Evolutionary conservation across 768 basidiomycete genomes (phyloP), one percentile per base, ranked within the genome.

Genomic region (Rubroboletus pulcherrimus): DNA sequence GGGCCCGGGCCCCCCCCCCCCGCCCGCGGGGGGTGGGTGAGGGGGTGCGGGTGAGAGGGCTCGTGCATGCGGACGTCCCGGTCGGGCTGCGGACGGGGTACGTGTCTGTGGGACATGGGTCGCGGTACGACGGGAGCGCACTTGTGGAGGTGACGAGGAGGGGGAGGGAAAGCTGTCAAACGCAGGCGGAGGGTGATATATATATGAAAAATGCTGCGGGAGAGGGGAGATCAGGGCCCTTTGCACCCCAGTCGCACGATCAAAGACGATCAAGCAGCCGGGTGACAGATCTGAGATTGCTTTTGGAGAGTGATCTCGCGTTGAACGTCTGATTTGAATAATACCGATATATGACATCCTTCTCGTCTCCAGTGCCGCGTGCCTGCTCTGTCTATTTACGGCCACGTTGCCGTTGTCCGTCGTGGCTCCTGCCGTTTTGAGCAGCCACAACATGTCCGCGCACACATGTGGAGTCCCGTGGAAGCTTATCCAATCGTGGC

Each of bases 31-130:
- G 74, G 75, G 45, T 73, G 78, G n/a, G 74, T 71, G 74, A 70
- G 76, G n/a, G 71, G 66, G 62, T 77, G 79, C 31, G 76, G 66
- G 41, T 70, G 64, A 7, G 78, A 61, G 48, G 80, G 74, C 58
- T 87, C 85, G 61, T 85, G 86, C 68, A 85, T 81, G 58, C 83
- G 82, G 31, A 81, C 75, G 70, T 87, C 85, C 62, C 83, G 74
- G 56, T 84, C 82, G 33, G 76, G 69, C 61, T 79, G 83, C 0
- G 49, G n/a, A 62, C 85, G 85, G 57, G 83, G 77, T 33, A 80
- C 70, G 64, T 84, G 83, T 69, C 86, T 73, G 63, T 77, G 78
- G 63, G 87, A 79, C 85, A 86, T 85, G 70, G 69, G 65, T 57
- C 70, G 46, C 37, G 7, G 44, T 15, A 52, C 62, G 55, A 62